Evolutionary conservation across 2,329 filamentous ascomycete species (phyloP).

Genomic region (Aspergillus piperis): DNA sequence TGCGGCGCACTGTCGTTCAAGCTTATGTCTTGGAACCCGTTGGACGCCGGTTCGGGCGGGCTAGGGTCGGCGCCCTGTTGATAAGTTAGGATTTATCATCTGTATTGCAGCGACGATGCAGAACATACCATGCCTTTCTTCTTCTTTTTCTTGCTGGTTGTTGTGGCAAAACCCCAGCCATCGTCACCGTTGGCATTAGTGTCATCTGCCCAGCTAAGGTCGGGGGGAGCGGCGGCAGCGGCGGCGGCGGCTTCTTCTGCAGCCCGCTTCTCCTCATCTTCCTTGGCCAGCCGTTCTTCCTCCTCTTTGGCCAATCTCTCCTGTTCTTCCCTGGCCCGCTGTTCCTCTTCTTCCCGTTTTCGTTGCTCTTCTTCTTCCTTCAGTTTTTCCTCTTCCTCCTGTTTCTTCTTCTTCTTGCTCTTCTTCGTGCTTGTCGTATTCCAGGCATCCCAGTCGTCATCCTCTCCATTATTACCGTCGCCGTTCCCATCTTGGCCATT

Average conservation of each 20-base stretch:
- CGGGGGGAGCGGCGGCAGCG: slow-evolving; percentile 29
- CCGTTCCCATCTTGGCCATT: slow-evolving; percentile 35
- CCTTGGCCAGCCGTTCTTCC: slow-evolving; percentile 28
- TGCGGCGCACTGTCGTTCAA: slow-evolving; percentile 62
- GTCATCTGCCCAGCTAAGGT: slow-evolving; percentile 51
- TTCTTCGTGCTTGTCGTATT: slow-evolving; percentile 34
- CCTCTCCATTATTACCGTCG: slow-evolving; percentile 38
- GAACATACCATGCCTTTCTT: slow-evolving; percentile 55
- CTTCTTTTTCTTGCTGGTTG: slow-evolving; percentile 60
- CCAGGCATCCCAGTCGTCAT: slow-evolving; percentile 44
- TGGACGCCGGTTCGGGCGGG: slow-evolving; percentile 42
- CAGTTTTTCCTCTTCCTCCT: slow-evolving; percentile 32
- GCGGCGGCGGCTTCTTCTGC: slow-evolving; percentile 34
- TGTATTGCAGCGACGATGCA: not conserved
- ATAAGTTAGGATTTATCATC: not conserved
- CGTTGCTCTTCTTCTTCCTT: slow-evolving; percentile 32
- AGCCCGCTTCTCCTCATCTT: slow-evolving; percentile 30
- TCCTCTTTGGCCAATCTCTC: slow-evolving; percentile 35
- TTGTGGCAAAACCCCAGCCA: slow-evolving; percentile 54
- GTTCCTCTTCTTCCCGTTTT: slow-evolving; percentile 28
- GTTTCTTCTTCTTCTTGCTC: slow-evolving; percentile 39
- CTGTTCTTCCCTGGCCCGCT: slow-evolving; percentile 30
- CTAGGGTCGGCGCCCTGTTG: slow-evolving; percentile 17
- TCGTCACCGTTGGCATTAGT: slow-evolving; percentile 50
- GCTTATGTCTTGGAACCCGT: slow-evolving; percentile 69